Percentiles rank a stretch among this genome's conserved stretches.
Evolutionary conservation across 1,284 basidiomycete genomes (phyloP).

Genomic region (Retiboletus flavoniger): DNA sequence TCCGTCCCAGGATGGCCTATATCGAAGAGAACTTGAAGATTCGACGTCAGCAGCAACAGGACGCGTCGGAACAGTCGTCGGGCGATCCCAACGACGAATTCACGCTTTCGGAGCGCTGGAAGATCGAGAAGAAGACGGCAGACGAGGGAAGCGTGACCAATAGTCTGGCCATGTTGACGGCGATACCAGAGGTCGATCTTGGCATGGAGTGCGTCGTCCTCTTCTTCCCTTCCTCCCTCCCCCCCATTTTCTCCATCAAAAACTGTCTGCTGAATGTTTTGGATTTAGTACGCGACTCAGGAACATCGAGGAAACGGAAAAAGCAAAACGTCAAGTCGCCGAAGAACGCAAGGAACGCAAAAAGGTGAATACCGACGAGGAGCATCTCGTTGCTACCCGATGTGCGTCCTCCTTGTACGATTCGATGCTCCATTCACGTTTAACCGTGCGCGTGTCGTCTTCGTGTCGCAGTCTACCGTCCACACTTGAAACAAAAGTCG

Average conservation of each 20-base stretch:
- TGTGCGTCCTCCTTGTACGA: conserved; percentile 53
- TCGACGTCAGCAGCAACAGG: conserved; percentile 59
- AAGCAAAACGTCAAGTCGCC: conserved; percentile 82
- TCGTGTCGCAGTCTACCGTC: conserved; percentile 79
- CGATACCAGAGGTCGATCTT: conserved; percentile 94
- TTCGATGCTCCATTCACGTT: background rate
- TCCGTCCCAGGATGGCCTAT: conserved; percentile 87
- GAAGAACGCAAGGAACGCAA: conserved; percentile 66
- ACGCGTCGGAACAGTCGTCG: conserved; percentile 44
- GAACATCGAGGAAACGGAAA: conserved; percentile 97
- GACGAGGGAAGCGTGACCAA: conserved; percentile 94
- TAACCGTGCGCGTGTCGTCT: background rate
- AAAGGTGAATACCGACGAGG: conserved; percentile 63
- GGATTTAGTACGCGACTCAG: conserved; percentile 72
- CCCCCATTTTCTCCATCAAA: background rate
- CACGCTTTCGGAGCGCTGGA: conserved; percentile 74
- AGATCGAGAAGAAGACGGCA: conserved; percentile 52
- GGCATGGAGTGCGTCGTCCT: conserved; percentile 85
- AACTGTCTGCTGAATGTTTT: background rate
- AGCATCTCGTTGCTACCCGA: conserved; percentile 76
- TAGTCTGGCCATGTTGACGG: conserved; percentile 91
- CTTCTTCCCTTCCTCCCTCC: background rate
- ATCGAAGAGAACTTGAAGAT: conserved; percentile 92
- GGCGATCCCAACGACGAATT: conserved; percentile 73
- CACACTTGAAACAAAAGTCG: conserved; percentile 73